Evolutionary conservation across 139 green algal genomes (phyloP).

Genomic region (Marvania coccoides): DNA sequence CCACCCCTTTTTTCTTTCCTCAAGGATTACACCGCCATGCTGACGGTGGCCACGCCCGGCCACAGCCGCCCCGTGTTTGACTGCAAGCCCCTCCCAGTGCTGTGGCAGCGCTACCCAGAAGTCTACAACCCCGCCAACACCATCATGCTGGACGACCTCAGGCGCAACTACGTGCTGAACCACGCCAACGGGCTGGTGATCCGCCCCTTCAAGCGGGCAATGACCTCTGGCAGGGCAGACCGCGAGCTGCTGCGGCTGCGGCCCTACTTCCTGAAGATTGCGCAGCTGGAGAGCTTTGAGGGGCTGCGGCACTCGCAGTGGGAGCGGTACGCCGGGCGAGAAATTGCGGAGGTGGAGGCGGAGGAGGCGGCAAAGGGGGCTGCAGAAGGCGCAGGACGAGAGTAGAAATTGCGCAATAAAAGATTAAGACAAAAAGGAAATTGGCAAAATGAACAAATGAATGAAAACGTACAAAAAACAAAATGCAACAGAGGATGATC

Average conservation of each 20-base stretch:
- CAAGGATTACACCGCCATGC: conserved; percentile 87
- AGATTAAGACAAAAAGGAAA: too few species aligned
- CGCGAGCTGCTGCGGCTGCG: conserved; percentile 77
- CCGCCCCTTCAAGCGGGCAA: conserved; percentile 72
- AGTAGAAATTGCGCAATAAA: too few species aligned
- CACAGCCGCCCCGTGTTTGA: conserved; percentile 62
- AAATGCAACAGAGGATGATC: too few species aligned
- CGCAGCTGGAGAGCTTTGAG: conserved; percentile 44
- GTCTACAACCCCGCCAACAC: conserved; percentile 69
- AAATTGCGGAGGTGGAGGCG: background rate
- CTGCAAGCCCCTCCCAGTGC: conserved; percentile 88
- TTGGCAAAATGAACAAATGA: too few species aligned
- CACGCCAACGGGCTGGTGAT: conserved; percentile 84
- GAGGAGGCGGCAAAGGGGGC: background rate
- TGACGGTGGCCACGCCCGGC: conserved; percentile 50
- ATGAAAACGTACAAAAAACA: too few species aligned
- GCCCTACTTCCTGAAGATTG: conserved; percentile 73
- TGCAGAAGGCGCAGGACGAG: too few species aligned
- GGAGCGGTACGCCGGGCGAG: conserved; percentile 33
- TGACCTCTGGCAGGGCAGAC: conserved; percentile 67
- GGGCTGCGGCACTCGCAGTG: conserved; percentile 67
- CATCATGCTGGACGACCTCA: conserved; percentile 95
- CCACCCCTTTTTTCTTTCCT: conserved; percentile 32
- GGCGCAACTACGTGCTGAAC: conserved; percentile 95
- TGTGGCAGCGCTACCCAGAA: conserved; percentile 69